A percentile compares a stretch with the other conserved stretches of the same genome.
These are phyloP conservation scores for Trichoderma sp. DNA, from an alignment of 2,329 filamentous ascomycete species.

Conservation along the genomic window DNA sequence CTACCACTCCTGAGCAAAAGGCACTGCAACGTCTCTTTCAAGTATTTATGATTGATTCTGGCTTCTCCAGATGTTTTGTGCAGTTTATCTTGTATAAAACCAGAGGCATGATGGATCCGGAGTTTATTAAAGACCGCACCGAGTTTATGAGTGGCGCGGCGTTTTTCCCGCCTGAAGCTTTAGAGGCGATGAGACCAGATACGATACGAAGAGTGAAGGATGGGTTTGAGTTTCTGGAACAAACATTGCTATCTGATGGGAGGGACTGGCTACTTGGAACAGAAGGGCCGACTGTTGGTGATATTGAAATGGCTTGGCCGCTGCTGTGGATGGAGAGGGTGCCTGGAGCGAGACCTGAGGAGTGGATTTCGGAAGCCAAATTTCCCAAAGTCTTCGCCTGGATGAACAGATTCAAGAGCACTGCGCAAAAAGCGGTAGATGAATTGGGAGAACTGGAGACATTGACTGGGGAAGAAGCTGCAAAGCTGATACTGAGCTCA, in stretches of 20 bases:
- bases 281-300: conserved; percentile 57
- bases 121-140: conserved; percentile 59
- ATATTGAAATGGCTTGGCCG: conserved; percentile 69
- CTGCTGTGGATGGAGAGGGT: conserved; percentile 64
- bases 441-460: conserved; percentile 39
- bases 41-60: conserved; percentile 55
- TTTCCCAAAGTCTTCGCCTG: conserved; percentile 65
- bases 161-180: conserved; percentile 30
- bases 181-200: conserved; percentile 48
- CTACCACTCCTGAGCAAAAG: conserved; percentile 41
- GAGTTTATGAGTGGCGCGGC: conserved; percentile 37
- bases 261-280: conserved; percentile 62
- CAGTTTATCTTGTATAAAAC: conserved; percentile 57
- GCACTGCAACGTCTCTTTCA: conserved; percentile 58
- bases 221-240: conserved; percentile 61
- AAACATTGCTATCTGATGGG: conserved; percentile 62
- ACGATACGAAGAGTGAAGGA: conserved; percentile 56
- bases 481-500: conserved; percentile 46
- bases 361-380: conserved; percentile 51
- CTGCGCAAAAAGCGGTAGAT: conserved; percentile 45
- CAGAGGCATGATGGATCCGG: conserved; percentile 55
- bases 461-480: conserved; percentile 57
- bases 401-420: conserved; percentile 59
- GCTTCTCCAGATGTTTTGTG: conserved; percentile 55
- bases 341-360: conserved; percentile 53